Base-by-base conservation (phyloP, 1,284 basidiomycete species). In the Cystobasidiaceae sp. region DNA sequence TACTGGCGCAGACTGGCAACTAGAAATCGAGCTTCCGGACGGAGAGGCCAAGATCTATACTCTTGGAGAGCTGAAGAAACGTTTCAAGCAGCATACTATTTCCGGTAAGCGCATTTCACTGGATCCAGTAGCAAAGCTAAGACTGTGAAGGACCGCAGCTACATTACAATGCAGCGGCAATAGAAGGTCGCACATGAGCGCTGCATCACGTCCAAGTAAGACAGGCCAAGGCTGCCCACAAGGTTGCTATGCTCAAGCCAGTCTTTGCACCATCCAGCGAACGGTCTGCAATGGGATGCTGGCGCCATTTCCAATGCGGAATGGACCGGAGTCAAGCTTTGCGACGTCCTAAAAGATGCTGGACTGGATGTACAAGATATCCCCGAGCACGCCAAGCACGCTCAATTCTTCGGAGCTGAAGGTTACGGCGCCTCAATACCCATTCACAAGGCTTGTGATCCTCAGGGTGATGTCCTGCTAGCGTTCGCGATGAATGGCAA, bases 271-370 rank as follows among this genome's bases (percentile, higher is more conserved):
- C 34, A 28, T 25, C n/a, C n/a, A 64, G 61, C 61, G 8, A 64
- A 64, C 39, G 61, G 61, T n/a, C 33, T 64, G 15, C 61, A 64
- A 25, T 64, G 61, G 61, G 61, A 50, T 44, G 61, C 51, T 37
- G 61, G 61, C 13, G 61, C 61, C 19, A 64, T 64, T 11, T 64
- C 61, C 15, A 64, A 64, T 28, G 61, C 61, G 4, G 61, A 54
- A 37, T 64, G 61, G 61, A 48, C 51, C 11, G 61, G 61, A 13
- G 52, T 64, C 30, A 46, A 49, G 23, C 30, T 64, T 21, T 43
- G 61, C 11, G 61, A 64, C 41, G 52, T 64, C 11, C 45, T 64
- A n/a, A 33, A 48, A 34, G 51, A 64, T 23, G 61, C 61, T 2
- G 61, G 61, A 8, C 43, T 64, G 28, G 51, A 55, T 6, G 51